Conservation (phyloP, 371 early-diverging fungal species). For the Entomophthora muscae region DNA sequence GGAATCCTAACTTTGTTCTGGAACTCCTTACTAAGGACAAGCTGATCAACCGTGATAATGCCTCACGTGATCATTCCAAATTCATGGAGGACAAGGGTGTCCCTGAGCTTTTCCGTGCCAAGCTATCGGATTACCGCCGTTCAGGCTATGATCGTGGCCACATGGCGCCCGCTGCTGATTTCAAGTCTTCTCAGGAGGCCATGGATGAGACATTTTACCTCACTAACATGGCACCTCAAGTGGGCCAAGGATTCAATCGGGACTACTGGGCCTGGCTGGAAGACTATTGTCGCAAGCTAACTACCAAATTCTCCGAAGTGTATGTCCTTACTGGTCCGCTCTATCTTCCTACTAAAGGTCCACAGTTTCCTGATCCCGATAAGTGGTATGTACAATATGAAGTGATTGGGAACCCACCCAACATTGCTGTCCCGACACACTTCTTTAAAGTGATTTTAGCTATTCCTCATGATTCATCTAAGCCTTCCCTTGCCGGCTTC, state of each 20-base stretch:
- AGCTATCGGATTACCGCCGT: conserved; percentile 42
- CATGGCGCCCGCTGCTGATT: conserved; percentile 70
- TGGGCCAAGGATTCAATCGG: conserved; percentile 65
- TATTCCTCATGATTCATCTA: conserved; percentile 15
- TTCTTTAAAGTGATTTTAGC: conserved; percentile 75
- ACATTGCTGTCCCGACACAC: conserved; percentile 84
- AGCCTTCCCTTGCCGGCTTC: conserved; percentile 46
- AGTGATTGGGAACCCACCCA: conserved; percentile 74
- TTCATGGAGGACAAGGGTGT: conserved; percentile 48
- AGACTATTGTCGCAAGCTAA: conserved; percentile 46
- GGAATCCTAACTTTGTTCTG: conserved; percentile 68
- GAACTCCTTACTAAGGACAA: conserved; percentile 57
- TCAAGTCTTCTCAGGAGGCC: conserved; percentile 39
- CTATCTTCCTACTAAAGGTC: conserved; percentile 43
- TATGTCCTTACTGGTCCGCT: conserved; percentile 66
- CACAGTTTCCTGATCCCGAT: conserved; percentile 49
- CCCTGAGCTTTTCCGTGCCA: conserved; percentile 46
- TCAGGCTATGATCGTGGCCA: conserved; percentile 71
- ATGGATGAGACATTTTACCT: conserved; percentile 65
- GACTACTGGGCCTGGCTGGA: conserved; percentile 71
- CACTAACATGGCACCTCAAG: conserved; percentile 68
- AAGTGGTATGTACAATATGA: conserved; percentile 72
- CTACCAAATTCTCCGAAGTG: conserved; percentile 41
- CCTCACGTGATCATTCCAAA: conserved; percentile 38
- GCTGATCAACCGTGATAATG: conserved; percentile 27